A percentile compares a stretch with the other conserved stretches of the same genome.
phyloP scores from a whole-genome alignment of 2,329 filamentous ascomycete species.

The Penicillium sp. region DNA sequence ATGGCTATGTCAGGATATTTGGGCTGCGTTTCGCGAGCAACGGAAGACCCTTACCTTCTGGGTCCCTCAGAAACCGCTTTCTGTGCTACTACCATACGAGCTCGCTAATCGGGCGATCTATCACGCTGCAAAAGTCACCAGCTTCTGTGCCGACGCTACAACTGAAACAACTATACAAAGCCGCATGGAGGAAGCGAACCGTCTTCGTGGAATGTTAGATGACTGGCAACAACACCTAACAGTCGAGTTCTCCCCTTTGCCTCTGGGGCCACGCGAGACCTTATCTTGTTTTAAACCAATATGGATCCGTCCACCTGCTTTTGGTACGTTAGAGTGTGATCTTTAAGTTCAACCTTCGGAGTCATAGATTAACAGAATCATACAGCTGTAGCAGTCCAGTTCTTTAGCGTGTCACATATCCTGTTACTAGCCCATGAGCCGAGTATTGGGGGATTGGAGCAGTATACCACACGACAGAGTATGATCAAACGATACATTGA shows the following conservation, averaged over 20 bases:
- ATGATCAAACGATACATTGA: conserved; percentile 18
- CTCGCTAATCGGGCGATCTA: conserved; percentile 21
- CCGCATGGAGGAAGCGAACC: conserved; percentile 15
- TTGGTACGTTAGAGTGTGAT: conserved; percentile 14
- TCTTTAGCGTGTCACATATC: conserved; percentile 21
- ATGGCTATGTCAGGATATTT: conserved; percentile 33
- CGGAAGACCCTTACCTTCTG: conserved; percentile 28
- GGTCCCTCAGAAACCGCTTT: conserved; percentile 19
- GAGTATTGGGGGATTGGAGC: conserved; percentile 18
- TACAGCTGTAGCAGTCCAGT: conserved; percentile 22
- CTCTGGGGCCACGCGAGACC: conserved; percentile 1
- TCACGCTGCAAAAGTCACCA: conserved; percentile 23
- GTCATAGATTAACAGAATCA: background rate
- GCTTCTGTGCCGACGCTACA: conserved; percentile 18
- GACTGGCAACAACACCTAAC: conserved; percentile 27
- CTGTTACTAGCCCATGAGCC: conserved; percentile 25
- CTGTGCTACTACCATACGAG: conserved; percentile 14
- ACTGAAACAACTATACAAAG: conserved; percentile 11
- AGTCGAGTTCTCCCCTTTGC: conserved; percentile 27
- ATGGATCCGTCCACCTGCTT: conserved; percentile 27
- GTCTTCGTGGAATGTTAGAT: conserved; percentile 21
- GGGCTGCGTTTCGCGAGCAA: conserved; percentile 32
- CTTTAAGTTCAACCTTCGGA: background rate
- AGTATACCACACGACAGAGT: conserved; percentile 19
- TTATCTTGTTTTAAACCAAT: conserved; percentile 17